Conservation (phyloP, 495 filamentous ascomycete genomes). For the Penicillium steckii region DNA sequence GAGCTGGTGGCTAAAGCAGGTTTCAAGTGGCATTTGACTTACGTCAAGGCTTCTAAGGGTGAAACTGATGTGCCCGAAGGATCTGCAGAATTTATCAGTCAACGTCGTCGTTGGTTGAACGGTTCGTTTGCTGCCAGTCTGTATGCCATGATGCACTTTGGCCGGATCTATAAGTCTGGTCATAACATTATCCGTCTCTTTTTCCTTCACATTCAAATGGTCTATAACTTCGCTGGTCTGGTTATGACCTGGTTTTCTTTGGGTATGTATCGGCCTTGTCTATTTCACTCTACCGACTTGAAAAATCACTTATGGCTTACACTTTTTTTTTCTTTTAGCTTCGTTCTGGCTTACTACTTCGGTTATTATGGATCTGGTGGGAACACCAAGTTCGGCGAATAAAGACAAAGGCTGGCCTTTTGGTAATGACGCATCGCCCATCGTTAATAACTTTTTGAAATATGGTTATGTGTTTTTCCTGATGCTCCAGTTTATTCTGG, state of each 20-base stretch:
- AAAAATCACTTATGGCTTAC: not conserved
- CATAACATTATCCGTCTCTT: conserved; percentile 95
- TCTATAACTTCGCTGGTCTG: conserved; percentile 87
- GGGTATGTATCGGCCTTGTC: conserved; percentile 50
- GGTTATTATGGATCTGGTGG: conserved; percentile 96
- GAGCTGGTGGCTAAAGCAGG: conserved; percentile 97
- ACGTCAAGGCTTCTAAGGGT: conserved; percentile 96
- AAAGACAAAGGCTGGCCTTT: conserved; percentile 64
- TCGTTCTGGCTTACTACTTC: conserved; percentile 92
- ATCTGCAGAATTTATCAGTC: conserved; percentile 91
- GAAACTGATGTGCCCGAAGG: conserved; percentile 98
- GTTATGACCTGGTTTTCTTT: conserved; percentile 95
- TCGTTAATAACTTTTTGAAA: conserved; percentile 88
- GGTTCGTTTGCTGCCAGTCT: conserved; percentile 96
- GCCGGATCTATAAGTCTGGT: conserved; percentile 93
- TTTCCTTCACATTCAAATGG: conserved; percentile 92
- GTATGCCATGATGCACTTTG: conserved; percentile 97
- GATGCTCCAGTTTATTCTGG: conserved; percentile 91
- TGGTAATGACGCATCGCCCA: conserved; percentile 77
- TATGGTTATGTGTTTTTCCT: conserved; percentile 90
- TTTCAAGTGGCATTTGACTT: conserved; percentile 96
- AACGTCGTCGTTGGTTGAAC: conserved; percentile 96
- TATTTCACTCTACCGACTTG: not conserved
- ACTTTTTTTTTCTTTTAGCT: conserved; percentile 34
- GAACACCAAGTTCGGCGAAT: conserved; percentile 56